Evolutionary conservation across 1,139 yeast species (phyloP).

Genomic region (Hansenula anomala): DNA sequence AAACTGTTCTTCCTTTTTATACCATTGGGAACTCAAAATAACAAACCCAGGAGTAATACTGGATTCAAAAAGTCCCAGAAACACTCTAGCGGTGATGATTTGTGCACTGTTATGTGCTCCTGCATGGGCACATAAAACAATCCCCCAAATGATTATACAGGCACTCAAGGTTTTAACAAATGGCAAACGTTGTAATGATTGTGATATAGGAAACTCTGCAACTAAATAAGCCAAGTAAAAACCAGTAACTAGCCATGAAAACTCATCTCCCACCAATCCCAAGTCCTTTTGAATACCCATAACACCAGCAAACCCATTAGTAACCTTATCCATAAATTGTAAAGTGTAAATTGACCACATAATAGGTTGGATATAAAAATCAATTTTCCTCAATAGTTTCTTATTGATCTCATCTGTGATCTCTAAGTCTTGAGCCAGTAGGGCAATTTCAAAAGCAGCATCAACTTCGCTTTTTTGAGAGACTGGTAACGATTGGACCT

Average conservation of each 20-base stretch:
- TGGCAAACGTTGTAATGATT: constrained; percentile 43
- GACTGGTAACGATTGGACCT: neutral
- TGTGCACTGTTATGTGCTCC: constrained; percentile 32
- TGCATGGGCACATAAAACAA: constrained; percentile 37
- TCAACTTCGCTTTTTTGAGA: neutral
- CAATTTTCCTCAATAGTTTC: constrained; percentile 15
- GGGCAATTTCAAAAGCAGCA: constrained; percentile 8
- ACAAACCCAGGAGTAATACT: constrained; percentile 49
- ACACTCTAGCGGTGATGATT: constrained; percentile 36
- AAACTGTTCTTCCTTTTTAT: constrained; percentile 45
- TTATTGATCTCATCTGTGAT: constrained; percentile 10
- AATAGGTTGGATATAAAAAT: constrained; percentile 14
- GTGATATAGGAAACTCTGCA: constrained; percentile 43
- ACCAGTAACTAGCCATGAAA: constrained; percentile 43
- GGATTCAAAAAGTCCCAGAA: constrained; percentile 46
- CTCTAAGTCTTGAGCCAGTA: constrained; percentile 5
- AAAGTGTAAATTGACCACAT: constrained; percentile 14
- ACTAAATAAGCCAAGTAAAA: constrained; percentile 47
- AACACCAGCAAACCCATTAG: constrained; percentile 25
- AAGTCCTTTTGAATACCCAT: constrained; percentile 35
- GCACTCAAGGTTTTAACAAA: constrained; percentile 33
- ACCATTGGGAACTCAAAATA: constrained; percentile 50
- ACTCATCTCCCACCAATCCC: constrained; percentile 22
- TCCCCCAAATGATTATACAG: constrained; percentile 45
- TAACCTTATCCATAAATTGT: constrained; percentile 14